Evolutionary conservation across 2,329 filamentous ascomycete species (phyloP).

Genomic region (Neopestalotiopsis sp.): DNA sequence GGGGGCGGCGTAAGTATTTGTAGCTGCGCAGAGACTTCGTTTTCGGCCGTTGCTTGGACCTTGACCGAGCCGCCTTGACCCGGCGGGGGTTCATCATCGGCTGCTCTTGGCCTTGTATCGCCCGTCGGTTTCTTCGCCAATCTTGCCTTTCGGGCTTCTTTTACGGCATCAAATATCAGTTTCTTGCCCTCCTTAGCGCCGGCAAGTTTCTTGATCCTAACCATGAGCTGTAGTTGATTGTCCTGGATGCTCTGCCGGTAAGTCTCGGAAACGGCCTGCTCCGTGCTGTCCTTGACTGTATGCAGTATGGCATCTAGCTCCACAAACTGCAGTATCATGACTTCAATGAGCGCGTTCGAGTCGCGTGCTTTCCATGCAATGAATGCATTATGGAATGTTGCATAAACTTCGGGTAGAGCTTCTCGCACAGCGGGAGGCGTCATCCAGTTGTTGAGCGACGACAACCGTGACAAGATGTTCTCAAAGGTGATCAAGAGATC

Average conservation of each 20-base stretch:
- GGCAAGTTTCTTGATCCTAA: slow-evolving; percentile 79
- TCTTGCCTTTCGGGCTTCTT: slow-evolving; percentile 70
- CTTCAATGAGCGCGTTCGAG: slow-evolving; percentile 77
- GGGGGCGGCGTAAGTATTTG: slow-evolving; percentile 61
- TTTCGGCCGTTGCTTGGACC: slow-evolving; percentile 47
- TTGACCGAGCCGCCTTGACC: slow-evolving; percentile 40
- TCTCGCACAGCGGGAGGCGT: slow-evolving; percentile 67
- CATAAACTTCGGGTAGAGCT: slow-evolving; percentile 71
- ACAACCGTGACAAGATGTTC: slow-evolving; percentile 70
- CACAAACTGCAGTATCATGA: slow-evolving; percentile 87
- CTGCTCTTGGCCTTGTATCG: slow-evolving; percentile 73
- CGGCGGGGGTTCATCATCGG: slow-evolving; percentile 47
- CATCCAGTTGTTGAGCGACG: slow-evolving; percentile 69
- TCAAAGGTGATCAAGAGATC: slow-evolving; percentile 82
- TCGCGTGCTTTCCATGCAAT: slow-evolving; percentile 85
- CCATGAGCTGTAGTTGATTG: slow-evolving; percentile 80
- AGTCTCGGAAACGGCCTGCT: slow-evolving; percentile 75
- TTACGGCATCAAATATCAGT: slow-evolving; percentile 76
- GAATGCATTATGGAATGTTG: slow-evolving; percentile 78
- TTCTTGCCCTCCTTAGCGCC: slow-evolving; percentile 74
- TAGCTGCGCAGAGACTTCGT: slow-evolving; percentile 44
- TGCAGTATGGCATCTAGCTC: slow-evolving; percentile 85
- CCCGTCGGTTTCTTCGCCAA: slow-evolving; percentile 70
- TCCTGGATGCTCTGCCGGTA: slow-evolving; percentile 82
- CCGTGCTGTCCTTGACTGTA: slow-evolving; percentile 79